phyloP scores from a whole-genome alignment of 106 monocot genomes.

The Chionographis japonica region DNA sequence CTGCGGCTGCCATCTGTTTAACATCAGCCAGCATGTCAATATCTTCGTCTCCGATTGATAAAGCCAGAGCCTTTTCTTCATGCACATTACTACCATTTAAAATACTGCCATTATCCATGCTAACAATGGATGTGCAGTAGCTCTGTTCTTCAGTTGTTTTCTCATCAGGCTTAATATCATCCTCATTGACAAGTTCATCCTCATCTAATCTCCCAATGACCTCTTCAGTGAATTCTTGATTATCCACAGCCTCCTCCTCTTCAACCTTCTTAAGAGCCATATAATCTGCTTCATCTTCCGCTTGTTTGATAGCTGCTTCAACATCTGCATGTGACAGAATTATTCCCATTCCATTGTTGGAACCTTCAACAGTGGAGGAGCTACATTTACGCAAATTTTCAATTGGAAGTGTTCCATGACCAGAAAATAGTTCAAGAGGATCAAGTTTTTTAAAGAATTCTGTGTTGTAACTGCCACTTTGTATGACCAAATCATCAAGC shows the following conservation, averaged over 20 bases:
- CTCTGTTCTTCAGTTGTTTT: constrained; percentile 29
- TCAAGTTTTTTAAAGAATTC: constrained; percentile 99
- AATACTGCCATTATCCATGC: constrained; percentile 13
- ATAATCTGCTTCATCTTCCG: constrained; percentile 99
- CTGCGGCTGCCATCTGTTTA: constrained; percentile 94
- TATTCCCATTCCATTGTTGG: constrained; percentile 15
- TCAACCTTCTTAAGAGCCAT: constrained; percentile 96
- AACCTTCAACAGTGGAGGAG: constrained; percentile 27
- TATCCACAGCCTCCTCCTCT: constrained; percentile 94
- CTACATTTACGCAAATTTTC: constrained; percentile 31
- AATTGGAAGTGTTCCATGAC: constrained; percentile 38
- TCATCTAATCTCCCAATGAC: constrained; percentile 71
- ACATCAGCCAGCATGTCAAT: constrained; percentile 98
- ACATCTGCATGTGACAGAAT: constrained; percentile 88
- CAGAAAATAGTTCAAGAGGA: constrained; percentile 86
- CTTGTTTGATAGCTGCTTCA: constrained; percentile 90
- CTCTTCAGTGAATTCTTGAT: constrained; percentile 97
- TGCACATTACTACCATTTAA: constrained; percentile 8
- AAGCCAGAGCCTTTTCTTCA: constrained; percentile 56
- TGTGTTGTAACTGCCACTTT: constrained; percentile 95
- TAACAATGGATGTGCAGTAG: constrained; percentile 13
- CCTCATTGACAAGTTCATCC: constrained; percentile 82
- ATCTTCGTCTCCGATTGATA: constrained; percentile 66
- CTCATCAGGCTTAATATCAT: constrained; percentile 61
- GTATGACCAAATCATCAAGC: constrained; percentile 98